Evolutionary conservation across 495 filamentous ascomycete species (phyloP), one percentile per base, ranked within the genome.

Genomic region (Bacidia rubella): DNA sequence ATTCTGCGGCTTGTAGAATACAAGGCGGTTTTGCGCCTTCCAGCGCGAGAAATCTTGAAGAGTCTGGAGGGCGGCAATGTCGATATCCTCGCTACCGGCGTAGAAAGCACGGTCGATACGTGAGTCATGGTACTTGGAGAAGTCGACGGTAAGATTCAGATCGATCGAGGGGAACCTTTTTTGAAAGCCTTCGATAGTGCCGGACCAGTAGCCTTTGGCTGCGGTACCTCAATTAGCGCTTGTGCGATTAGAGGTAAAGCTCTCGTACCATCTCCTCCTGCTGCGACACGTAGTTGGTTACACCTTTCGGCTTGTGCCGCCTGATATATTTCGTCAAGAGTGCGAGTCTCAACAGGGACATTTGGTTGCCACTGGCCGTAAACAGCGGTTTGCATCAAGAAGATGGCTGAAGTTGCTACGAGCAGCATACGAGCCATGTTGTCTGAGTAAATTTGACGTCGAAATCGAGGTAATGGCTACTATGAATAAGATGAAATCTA

Each of bases 21-120:
- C 38, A 21, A 69, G 49, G 22, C 59, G 60, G 1, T 63, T 65
- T 21, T 65, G 56, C 2, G 52, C 39, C 51, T 68, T 63, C 66
- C 66, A 69, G 17, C 66, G 61, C 17, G 64, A 44, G 48, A 54
- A 69, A 50, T 69, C 66, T 25, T 69, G 66, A 11, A 69, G 54
- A 0, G 66, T 67, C 35, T 69, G 66, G 3, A 69, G 54, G n/a
- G 57, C 52, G 24, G 61, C 58, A 48, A 57, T 51, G 52, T 68
- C 66, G 38, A 63, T 56, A 25, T 62, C 61, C 11, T 66, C 60
- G 10, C 57, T 54, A 19, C 61, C 56, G 39, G 55, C 56, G 0
- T 57, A 62, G 2, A 65, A 52, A 43, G 63, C 61, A 32, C 57
- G 60, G 50, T 69, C 66, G 39, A 66, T 53, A 10, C 59, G 56